A percentile compares a stretch with the other conserved stretches of the same genome.
phyloP scores from a whole-genome alignment of 2,329 filamentous ascomycete genomes.

The Fusarium poae region DNA sequence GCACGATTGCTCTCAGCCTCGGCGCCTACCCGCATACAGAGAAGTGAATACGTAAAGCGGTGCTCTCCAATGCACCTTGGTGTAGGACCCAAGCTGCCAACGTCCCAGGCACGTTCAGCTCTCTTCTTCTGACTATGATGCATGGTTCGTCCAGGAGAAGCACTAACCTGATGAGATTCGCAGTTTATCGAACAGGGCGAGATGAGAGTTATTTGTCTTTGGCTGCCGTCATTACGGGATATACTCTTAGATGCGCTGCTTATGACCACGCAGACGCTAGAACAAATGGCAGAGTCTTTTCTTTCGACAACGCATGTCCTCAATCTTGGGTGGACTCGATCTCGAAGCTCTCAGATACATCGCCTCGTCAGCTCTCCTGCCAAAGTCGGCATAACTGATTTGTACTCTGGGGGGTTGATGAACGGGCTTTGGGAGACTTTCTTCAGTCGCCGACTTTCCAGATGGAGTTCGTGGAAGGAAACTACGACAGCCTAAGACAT shows the following conservation, averaged over 20 bases:
- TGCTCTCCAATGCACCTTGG: accelerated
- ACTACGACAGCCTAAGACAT: neutral
- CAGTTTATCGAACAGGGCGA: neutral
- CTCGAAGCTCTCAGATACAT: too few relatives aligned
- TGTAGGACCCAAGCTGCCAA: accelerated
- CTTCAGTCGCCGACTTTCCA: neutral
- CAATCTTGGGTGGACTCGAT: neutral
- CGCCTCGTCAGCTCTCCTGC: neutral
- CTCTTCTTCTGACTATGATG: neutral
- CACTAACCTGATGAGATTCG: neutral
- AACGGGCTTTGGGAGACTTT: neutral
- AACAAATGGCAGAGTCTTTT: neutral
- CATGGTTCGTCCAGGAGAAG: neutral
- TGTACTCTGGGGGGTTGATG: neutral
- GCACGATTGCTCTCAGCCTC: neutral
- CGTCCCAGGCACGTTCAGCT: neutral
- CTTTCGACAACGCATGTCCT: accelerated
- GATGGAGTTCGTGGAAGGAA: neutral
- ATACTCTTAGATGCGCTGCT: neutral
- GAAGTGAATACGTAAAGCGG: neutral
- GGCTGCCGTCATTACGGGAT: neutral
- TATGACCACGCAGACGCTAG: neutral
- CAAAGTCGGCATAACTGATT: accelerated
- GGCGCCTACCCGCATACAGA: neutral
- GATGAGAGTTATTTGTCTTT: neutral